These are phyloP conservation scores for Arthroderma sp. DNA, from an alignment of 2,329 filamentous ascomycete species.

Conservation along the genomic window DNA sequence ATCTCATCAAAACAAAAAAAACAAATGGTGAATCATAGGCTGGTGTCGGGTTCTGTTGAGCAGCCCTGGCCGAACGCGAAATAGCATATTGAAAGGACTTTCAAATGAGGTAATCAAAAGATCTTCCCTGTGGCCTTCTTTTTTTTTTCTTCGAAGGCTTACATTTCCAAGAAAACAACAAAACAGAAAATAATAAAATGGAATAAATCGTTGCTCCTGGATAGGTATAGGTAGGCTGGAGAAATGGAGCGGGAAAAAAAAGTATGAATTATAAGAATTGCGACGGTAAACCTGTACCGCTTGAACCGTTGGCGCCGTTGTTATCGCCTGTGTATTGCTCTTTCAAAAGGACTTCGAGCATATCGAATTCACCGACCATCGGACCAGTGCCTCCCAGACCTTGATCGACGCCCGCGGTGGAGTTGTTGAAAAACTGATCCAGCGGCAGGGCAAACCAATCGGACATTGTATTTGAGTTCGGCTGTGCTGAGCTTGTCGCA, in stretches of 20 bases:
- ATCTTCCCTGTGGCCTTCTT: too few relatives aligned
- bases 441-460: constrained; percentile 52
- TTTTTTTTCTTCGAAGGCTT: too few relatives aligned
- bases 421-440: constrained; percentile 44
- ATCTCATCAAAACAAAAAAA: too few relatives aligned
- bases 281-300: constrained; percentile 6
- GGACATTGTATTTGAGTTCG: constrained; percentile 20
- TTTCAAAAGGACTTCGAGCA: constrained; percentile 35
- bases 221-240: not conserved
- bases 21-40: too few relatives aligned
- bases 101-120: too few relatives aligned
- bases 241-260: not conserved
- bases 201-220: not conserved
- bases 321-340: constrained; percentile 26
- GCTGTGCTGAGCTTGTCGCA: constrained; percentile 10
- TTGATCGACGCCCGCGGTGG: constrained; percentile 34
- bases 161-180: too few relatives aligned
- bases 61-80: too few relatives aligned
- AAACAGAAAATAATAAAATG: too few relatives aligned
- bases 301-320: constrained; percentile 10
- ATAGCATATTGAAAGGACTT: too few relatives aligned
- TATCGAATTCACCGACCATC: constrained; percentile 43
- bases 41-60: too few relatives aligned
- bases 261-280: constrained; percentile 7
- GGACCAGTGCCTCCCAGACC: constrained; percentile 48